Evolutionary conservation across 164 flowering plant species (phyloP).

Genomic region (Stephania cephalantha): DNA sequence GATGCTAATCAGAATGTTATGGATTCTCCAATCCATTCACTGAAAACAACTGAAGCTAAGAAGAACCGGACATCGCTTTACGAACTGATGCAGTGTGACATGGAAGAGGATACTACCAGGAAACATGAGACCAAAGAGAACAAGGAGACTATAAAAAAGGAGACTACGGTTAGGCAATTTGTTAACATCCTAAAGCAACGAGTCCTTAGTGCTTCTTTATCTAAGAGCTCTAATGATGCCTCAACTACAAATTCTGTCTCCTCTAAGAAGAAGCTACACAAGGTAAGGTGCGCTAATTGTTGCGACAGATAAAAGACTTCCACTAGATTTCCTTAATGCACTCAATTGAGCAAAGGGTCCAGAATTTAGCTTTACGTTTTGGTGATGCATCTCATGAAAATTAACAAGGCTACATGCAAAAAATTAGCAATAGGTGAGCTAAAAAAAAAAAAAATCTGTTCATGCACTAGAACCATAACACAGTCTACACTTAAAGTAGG

Average conservation of each 20-base stretch:
- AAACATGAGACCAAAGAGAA: slow-evolving; percentile 23
- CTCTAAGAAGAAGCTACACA: slow-evolving; percentile 53
- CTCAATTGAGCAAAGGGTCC: not conserved
- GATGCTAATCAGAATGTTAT: not conserved
- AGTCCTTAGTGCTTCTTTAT: slow-evolving; percentile 13
- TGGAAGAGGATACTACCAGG: slow-evolving; percentile 32
- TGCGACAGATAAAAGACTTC: not conserved
- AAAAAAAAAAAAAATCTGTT: not conserved
- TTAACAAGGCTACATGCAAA: not conserved
- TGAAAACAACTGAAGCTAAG: slow-evolving; percentile 31
- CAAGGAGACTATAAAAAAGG: slow-evolving; percentile 20
- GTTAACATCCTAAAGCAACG: slow-evolving; percentile 55
- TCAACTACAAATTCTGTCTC: slow-evolving; percentile 31
- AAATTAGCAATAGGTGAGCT: not conserved
- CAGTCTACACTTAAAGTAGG: not conserved
- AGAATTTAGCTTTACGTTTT: not conserved
- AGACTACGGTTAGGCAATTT: slow-evolving; percentile 21
- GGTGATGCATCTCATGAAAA: not conserved
- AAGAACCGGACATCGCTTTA: slow-evolving; percentile 67
- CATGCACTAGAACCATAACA: not conserved
- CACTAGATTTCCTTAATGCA: not conserved
- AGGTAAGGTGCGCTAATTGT: slow-evolving; percentile 30
- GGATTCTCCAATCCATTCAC: not conserved
- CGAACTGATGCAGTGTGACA: slow-evolving; percentile 67
- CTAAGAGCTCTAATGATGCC: slow-evolving; percentile 23